These are phyloP conservation scores for Ochromonas danica DNA, from an alignment of 108 stramenopile species.

Conservation along the genomic window DNA sequence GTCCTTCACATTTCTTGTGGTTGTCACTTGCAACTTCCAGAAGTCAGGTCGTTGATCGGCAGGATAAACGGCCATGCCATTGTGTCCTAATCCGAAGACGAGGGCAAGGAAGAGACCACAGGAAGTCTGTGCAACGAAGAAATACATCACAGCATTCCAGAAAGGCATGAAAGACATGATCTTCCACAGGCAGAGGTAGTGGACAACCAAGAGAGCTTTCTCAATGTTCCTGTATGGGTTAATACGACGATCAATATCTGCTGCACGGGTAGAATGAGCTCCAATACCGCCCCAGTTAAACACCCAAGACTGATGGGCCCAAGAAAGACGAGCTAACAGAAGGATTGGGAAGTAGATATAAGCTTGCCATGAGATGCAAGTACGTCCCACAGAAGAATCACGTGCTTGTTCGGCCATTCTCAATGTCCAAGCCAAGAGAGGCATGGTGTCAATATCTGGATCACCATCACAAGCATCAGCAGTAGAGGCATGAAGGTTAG, in stretches of 20 bases:
- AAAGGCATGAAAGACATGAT: constrained; percentile 53
- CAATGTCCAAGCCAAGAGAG: constrained; percentile 91
- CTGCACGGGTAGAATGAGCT: constrained; percentile 65
- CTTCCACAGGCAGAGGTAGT: constrained; percentile 3
- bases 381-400: constrained; percentile 39
- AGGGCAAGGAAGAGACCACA: constrained; percentile 90
- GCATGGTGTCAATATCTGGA: constrained; percentile 94
- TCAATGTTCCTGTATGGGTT: not conserved
- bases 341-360: constrained; percentile 93
- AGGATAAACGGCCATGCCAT: constrained; percentile 96
- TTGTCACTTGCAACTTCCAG: constrained; percentile 97
- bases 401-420: constrained; percentile 83
- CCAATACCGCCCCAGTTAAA: constrained; percentile 64
- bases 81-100: constrained; percentile 99
- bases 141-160: constrained; percentile 38
- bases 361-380: constrained; percentile 72
- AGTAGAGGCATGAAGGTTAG: constrained; percentile 80
- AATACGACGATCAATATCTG: not conserved
- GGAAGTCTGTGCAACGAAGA: constrained; percentile 69
- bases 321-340: constrained; percentile 85
- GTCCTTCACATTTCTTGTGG: constrained; percentile 90
- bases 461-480: constrained; percentile 55
- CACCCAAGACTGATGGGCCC: constrained; percentile 91
- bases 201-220: not conserved
- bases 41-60: constrained; percentile 91